These are phyloP conservation scores for Dunaliella salina DNA, from an alignment of 163 green algal species.

Conservation along the genomic window DNA sequence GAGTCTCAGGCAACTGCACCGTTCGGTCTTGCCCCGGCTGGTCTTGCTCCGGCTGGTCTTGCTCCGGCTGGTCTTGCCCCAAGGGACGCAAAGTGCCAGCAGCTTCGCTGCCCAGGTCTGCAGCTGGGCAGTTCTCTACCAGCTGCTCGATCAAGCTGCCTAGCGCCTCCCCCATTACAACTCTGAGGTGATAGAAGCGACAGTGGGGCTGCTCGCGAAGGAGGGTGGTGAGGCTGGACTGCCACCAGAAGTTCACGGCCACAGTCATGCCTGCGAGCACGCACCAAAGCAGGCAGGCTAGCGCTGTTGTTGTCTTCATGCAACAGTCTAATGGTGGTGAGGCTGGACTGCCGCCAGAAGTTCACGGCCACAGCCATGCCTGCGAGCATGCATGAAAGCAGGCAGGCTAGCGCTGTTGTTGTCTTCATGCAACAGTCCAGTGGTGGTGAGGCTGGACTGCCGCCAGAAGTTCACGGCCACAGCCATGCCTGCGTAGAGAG, in stretches of 20 bases:
- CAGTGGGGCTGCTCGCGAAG: constrained; percentile 11
- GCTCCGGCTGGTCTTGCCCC: no score
- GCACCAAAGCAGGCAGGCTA: no score
- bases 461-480: constrained; percentile 76
- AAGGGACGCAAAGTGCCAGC: no score
- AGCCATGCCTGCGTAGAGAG: constrained; percentile 23
- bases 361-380: constrained; percentile 62
- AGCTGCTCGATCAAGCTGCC: constrained; percentile 17
- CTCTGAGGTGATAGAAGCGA: constrained; percentile 21
- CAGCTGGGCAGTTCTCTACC: background rate
- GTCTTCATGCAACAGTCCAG: no score
- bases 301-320: no score
- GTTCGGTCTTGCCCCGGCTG: no score
- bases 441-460: constrained; percentile 17
- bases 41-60: no score
- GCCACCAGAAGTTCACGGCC: constrained; percentile 75
- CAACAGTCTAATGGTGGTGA: no score
- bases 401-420: no score
- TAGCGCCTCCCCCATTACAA: constrained; percentile 8
- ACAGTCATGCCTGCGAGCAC: constrained; percentile 35
- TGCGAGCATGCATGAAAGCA: no score
- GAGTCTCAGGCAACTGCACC: no score
- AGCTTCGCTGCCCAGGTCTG: background rate
- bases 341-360: constrained; percentile 60
- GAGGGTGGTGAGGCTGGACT: constrained; percentile 12